Evolutionary conservation across 441 rosid genomes (phyloP), one percentile per base, ranked within the genome.

Genomic region (Melastoma candidum): DNA sequence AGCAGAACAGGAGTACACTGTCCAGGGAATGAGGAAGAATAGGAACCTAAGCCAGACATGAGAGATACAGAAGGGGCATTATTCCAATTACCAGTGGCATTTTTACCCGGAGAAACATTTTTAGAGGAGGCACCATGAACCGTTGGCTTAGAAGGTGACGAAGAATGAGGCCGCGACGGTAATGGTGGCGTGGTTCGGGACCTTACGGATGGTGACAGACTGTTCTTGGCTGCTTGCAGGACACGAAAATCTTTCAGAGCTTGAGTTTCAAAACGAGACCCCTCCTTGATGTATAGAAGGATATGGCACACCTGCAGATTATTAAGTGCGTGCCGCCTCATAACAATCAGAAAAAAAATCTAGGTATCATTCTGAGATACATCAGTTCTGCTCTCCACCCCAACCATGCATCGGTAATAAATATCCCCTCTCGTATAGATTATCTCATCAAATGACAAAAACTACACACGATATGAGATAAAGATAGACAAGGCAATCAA

Each of bases 241-340:
- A 84, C 73, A 59, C 88, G 79, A 39, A 87, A 82, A 47, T 77
- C 82, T 71, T 79, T 76, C 86, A 87, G 76, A 47, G 57, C 56
- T 64, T 71, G 77, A 56, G 83, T 74, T 59, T 82, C 81, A 48
- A 87, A 76, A 49, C 74, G 74, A 26, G 90, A 77, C 29, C 88
- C 88, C 60, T 84, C 90, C 59, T 70, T 81, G 46, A 84, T 70
- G 64, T 77, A 77, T 51, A 87, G 53, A 53, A 87, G 64, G 53
- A 82, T 69, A 77, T 87, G 96, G 71, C 94, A 87, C 25, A 84
- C 96, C 96, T 87, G 94, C 88, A 82, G 63, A 63, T 63, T 2
- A 1, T 41, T 17, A 48, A 6, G 9, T 36, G 25, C 26, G 26
- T 12, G 0, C 0, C 8, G 3, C 13, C 11, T 14, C 27, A 49